A percentile compares a stretch with the other conserved stretches of the same genome.
phyloP scores from a whole-genome alignment of 2,329 filamentous ascomycete species.

The Talaromyces sp. region DNA sequence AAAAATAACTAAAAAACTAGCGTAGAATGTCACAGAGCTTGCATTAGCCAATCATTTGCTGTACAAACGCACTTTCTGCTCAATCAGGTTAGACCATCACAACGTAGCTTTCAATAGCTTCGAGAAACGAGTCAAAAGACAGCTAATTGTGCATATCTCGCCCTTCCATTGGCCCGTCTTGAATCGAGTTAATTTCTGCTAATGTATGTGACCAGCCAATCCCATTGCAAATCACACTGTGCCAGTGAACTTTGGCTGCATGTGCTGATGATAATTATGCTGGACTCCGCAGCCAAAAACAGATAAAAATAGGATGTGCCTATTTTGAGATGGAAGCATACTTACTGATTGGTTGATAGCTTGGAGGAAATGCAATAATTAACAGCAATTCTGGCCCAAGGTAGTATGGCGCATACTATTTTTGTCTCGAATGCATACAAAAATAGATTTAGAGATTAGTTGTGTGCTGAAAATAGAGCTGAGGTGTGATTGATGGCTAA shows the following conservation, averaged over 20 bases:
- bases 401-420: neutral
- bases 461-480: slow-evolving; percentile 2
- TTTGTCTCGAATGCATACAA: slow-evolving; percentile 1
- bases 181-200: neutral
- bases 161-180: neutral
- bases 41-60: neutral
- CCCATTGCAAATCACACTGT: neutral
- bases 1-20: neutral
- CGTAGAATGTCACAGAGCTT: neutral
- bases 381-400: neutral
- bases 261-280: slow-evolving; percentile 8
- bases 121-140: neutral
- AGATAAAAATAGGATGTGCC: slow-evolving; percentile 9
- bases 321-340: neutral
- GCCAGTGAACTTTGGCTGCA: slow-evolving; percentile 1
- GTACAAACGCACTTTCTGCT: neutral
- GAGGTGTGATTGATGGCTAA: neutral
- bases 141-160: neutral
- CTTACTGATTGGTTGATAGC: neutral
- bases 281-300: neutral
- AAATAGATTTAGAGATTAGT: neutral
- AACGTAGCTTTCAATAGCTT: neutral
- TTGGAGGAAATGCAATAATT: neutral
- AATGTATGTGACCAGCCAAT: slow-evolving; percentile 1
- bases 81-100: neutral